These are phyloP conservation scores for Purpureocillium takamizusanense DNA, from an alignment of 2,329 filamentous ascomycete species.

Conservation along the genomic window DNA sequence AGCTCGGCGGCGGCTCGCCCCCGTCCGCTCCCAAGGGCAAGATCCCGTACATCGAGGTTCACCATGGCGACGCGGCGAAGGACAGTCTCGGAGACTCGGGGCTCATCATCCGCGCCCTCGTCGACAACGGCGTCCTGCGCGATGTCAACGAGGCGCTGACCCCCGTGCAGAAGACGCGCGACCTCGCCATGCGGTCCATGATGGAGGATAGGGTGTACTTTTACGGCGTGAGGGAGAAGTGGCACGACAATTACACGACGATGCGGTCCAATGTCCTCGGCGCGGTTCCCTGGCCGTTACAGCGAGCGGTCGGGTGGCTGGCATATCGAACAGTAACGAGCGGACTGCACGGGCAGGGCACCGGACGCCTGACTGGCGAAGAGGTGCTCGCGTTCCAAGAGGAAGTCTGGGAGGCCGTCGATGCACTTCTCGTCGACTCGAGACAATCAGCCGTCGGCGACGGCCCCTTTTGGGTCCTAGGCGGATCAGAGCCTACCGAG, in stretches of 20 bases:
- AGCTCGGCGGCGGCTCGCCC: conserved; percentile 32
- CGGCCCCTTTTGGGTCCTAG: conserved; percentile 48
- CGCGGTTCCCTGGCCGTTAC: conserved; percentile 41
- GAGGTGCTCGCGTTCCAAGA: conserved; percentile 35
- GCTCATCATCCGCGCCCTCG: conserved; percentile 41
- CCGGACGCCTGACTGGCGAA: conserved; percentile 36
- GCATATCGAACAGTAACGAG: conserved; percentile 30
- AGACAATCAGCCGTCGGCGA: conserved; percentile 10
- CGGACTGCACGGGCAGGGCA: conserved; percentile 48
- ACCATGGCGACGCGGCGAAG: conserved; percentile 5
- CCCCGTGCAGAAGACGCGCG: conserved; percentile 29
- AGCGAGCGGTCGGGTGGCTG: conserved; percentile 40
- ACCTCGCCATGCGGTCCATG: conserved; percentile 43
- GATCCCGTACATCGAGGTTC: conserved; percentile 45
- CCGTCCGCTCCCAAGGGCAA: conserved; percentile 44
- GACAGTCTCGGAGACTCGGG: conserved; percentile 39
- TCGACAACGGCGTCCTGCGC: conserved; percentile 25
- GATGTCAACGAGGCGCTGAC: conserved; percentile 39
- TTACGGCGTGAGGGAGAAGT: conserved; percentile 44
- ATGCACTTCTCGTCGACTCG: conserved; percentile 31
- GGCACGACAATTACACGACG: conserved; percentile 48
- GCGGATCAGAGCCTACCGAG: conserved; percentile 43
- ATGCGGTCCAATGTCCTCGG: conserved; percentile 45
- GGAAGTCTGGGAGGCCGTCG: conserved; percentile 47
- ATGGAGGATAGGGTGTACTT: conserved; percentile 55